A percentile compares a stretch with the other conserved stretches of the same genome.
Conservation (phyloP, 495 filamentous ascomycete genomes). For the Penicillium coprophilum region DNA sequence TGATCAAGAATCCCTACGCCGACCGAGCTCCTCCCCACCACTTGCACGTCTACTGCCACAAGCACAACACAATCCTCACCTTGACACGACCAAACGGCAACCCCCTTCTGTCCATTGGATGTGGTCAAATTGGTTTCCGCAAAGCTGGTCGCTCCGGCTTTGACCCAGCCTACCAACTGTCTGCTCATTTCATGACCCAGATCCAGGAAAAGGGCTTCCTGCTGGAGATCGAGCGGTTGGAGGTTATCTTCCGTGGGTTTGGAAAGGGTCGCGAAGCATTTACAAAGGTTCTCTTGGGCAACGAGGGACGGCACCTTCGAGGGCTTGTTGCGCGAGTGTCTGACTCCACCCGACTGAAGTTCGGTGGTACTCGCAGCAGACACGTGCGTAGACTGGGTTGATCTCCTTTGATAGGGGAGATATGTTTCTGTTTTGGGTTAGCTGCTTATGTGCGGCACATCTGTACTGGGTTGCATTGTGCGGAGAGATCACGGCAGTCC, state of each 20-base stretch:
- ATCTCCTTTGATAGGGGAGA: background rate
- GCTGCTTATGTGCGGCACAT: background rate
- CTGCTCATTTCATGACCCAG: constrained; percentile 71
- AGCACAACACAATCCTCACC: constrained; percentile 93
- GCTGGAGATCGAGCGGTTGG: constrained; percentile 55
- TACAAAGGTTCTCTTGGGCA: constrained; percentile 81
- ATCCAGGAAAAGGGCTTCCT: constrained; percentile 75
- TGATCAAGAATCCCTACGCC: constrained; percentile 41
- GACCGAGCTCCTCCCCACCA: constrained; percentile 62
- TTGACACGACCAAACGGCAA: constrained; percentile 77
- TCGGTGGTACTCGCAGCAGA: constrained; percentile 87
- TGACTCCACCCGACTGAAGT: constrained; percentile 86
- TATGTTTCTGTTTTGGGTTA: background rate
- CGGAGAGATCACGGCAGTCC: background rate
- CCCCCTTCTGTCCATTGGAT: constrained; percentile 69
- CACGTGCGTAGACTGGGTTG: constrained; percentile 80
- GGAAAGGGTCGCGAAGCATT: constrained; percentile 83
- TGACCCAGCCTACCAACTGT: constrained; percentile 91
- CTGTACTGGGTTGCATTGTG: constrained; percentile 9
- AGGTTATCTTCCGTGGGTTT: constrained; percentile 80
- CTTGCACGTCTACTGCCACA: constrained; percentile 80
- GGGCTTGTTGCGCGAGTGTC: constrained; percentile 69
- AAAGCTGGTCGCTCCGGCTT: constrained; percentile 75
- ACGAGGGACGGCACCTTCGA: constrained; percentile 73
- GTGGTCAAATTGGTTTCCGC: constrained; percentile 83